Base-by-base conservation (phyloP, 306 rosid species). In the Hylodesmum podocarpum region DNA sequence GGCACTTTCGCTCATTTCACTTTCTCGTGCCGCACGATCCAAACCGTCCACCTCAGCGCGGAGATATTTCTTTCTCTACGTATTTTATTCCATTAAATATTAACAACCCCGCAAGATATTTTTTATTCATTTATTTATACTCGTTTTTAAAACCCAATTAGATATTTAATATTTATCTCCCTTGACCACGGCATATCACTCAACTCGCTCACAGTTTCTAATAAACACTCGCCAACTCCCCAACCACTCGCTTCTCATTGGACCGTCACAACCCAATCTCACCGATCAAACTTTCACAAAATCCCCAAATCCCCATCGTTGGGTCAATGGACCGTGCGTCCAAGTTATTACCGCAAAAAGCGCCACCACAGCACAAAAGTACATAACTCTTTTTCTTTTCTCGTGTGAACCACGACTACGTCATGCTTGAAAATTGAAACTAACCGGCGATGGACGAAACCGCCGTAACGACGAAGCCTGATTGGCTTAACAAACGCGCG, bases 371-470 rank as follows among this genome's bases (percentile, higher is more conserved):
- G n/a, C n/a, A n/a, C n/a, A n/a, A n/a, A 58, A 28, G n/a, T 46
- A 18, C 36, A 62, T 28, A 61, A 14, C 18, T 11, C 13, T 59
- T 15, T n/a, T n/a, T n/a, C n/a, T 59, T 40, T 31, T 4, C 28
- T 44, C 49, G 61, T 31, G 21, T 13, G 49, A 72, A 54, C 66
- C 24, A 12, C 22, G 66, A 21, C 15, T 39, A 46, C 59, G 66
- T 22, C 31, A 76, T 77, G 74, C 71, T 9, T 75, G 64, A 75
- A 54, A 53, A 21, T 54, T 2, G 15, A 34, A 6, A 14, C 1
- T 16, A 12, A 25, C n/a, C 74, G 68, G 46, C 31, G 8, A 77
- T 77, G 81, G 81, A 66, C 36, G 64, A 75, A 47, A 46, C 72
- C 64, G 53, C 72, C 51, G 58, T 14, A 0, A 37, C 3, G n/a